These are phyloP conservation scores for Diaporthe ampelina DNA, from an alignment of 2,329 filamentous ascomycete genomes.

Conservation along the genomic window DNA sequence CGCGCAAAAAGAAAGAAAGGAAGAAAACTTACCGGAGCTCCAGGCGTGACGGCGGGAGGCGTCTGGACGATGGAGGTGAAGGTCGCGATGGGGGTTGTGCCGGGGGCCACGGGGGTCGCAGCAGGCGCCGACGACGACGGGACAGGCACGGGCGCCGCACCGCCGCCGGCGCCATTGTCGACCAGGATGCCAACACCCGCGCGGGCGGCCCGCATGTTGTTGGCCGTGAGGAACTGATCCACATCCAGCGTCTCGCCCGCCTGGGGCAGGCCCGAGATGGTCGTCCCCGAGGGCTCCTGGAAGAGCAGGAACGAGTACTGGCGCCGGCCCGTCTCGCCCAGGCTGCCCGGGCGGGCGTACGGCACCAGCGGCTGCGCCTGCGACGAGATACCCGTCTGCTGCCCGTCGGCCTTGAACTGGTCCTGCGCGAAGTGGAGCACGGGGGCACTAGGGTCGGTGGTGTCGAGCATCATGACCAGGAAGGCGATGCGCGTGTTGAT, in stretches of 20 bases:
- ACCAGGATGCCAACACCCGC: neutral
- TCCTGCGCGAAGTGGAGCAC: constrained; percentile 29
- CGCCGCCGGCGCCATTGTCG: neutral
- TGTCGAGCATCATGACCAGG: constrained; percentile 30
- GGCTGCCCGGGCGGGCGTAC: constrained; percentile 12
- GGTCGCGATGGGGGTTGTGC: neutral
- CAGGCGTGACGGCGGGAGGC: neutral
- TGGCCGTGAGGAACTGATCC: neutral
- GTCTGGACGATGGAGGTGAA: neutral
- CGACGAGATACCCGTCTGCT: constrained; percentile 13
- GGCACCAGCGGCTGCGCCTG: constrained; percentile 22
- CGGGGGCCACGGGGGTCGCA: neutral
- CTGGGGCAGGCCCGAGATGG: neutral
- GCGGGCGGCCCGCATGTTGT: constrained; percentile 4
- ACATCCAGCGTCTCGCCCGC: neutral
- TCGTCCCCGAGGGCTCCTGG: neutral
- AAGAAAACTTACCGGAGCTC: neutral
- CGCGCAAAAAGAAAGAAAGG: no score
- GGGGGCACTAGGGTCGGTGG: neutral
- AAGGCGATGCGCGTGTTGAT: constrained; percentile 18
- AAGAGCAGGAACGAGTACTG: constrained; percentile 30
- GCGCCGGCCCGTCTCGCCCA: constrained; percentile 24
- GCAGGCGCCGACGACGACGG: neutral
- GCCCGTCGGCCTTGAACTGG: constrained; percentile 21
- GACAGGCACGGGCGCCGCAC: neutral